Base-by-base conservation (phyloP, 2,329 filamentous ascomycete genomes). In the Colletotrichum paranaense region DNA sequence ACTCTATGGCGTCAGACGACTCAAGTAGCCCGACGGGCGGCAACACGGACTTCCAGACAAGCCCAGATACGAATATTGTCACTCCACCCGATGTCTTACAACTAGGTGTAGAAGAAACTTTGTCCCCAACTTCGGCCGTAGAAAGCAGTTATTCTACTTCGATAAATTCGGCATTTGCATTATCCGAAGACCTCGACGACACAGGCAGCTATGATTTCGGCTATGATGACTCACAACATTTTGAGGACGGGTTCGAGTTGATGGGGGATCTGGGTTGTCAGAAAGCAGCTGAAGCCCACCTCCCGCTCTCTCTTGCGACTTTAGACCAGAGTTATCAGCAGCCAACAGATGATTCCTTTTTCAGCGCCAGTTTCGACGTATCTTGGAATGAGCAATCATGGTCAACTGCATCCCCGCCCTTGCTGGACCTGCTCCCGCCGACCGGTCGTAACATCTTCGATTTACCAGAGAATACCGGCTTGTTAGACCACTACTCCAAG, bases 401-500 rank as follows among this genome's bases (percentile, higher is more conserved):
- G 67, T 49, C 70, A 4, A 30, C 60, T 12, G 24, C 56, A 11
- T 70, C 70, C 8, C 68, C 70, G 24, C 70, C 70, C 9, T 19
- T 73, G 7, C 19, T 56, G 19, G 65, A 22, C 19, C 32, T 65
- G 32, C 9, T 73, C 12, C 70, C 70, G 0, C 67, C 70, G 2
- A 42, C 55, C 7, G 65, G 64, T 8, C 70, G 42, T 22, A 53
- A 46, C 3, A 46, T 38, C 5, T 16, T 60, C 2, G 70, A 73
- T 11, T 73, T 55, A 5, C 74, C 68, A 3, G 71, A 74, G 46
- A 60, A 63, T 24, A 70, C 62, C 8, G 63, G 67, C n/a, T 58
- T 75, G 22, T 42, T 75, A 4, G 72, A 75, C 8, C 72, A 75
- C 24, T 75, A 74, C 52, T 67, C 60, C 9, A 64, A 68, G 9